Conservation (phyloP, 495 filamentous ascomycete genomes). For the Penicillium herquei region DNA sequence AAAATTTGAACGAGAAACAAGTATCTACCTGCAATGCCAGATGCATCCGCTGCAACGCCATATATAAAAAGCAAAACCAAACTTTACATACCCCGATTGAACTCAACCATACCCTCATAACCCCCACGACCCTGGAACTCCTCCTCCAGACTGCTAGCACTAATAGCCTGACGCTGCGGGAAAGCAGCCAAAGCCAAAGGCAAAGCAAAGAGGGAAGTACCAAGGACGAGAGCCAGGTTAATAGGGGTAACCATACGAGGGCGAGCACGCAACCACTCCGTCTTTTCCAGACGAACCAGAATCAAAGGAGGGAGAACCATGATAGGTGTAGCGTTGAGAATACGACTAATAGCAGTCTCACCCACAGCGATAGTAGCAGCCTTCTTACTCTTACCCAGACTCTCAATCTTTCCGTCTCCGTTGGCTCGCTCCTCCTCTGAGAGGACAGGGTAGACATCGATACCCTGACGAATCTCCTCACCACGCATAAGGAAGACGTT, state of each 20-base stretch:
- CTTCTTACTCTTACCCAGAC: constrained; percentile 79
- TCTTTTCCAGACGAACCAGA: constrained; percentile 77
- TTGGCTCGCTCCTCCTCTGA: constrained; percentile 36
- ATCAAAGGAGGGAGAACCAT: constrained; percentile 91
- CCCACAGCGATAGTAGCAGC: constrained; percentile 85
- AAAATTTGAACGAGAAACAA: not conserved
- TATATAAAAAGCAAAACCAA: not conserved
- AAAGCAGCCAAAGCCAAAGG: constrained; percentile 80
- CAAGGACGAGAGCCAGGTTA: constrained; percentile 79
- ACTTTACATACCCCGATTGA: constrained; percentile 81
- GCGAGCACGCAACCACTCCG: constrained; percentile 67
- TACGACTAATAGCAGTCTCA: constrained; percentile 85
- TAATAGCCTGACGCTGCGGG: constrained; percentile 81
- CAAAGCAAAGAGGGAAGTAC: constrained; percentile 78
- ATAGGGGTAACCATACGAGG: constrained; percentile 72
- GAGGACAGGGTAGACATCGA: constrained; percentile 86
- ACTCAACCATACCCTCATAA: constrained; percentile 72
- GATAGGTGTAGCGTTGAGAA: constrained; percentile 91
- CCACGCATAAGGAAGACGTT: constrained; percentile 98
- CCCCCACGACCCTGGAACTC: constrained; percentile 82
- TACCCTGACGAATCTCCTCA: constrained; percentile 88
- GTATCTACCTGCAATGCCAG: constrained; percentile 2
- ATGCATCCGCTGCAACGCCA: constrained; percentile 10
- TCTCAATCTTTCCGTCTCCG: constrained; percentile 55
- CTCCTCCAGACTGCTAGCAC: constrained; percentile 68